Evolutionary conservation across 73 alveolate species (phyloP).

Genomic region (Paramecium pentaurelia): DNA sequence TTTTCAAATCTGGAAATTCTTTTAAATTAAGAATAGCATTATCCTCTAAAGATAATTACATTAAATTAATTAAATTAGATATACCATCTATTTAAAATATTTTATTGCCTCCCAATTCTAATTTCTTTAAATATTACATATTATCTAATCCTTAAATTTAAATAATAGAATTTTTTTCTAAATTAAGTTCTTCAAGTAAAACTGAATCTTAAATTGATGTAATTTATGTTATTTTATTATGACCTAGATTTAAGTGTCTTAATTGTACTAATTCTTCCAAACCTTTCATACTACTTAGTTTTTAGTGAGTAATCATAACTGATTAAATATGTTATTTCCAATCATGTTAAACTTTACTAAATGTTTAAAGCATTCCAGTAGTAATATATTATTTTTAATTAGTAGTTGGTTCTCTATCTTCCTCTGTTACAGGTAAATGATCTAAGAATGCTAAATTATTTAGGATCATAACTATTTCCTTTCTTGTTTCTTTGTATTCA

Average conservation of each 20-base stretch:
- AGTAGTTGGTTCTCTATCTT: conserved; percentile 60
- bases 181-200: conserved; percentile 86
- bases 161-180: conserved; percentile 85
- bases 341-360: conserved; percentile 50
- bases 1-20: conserved; percentile 80
- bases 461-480: conserved; percentile 52
- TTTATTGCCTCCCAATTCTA: conserved; percentile 85
- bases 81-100: conserved; percentile 65
- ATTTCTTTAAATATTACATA: conserved; percentile 70
- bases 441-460: conserved; percentile 63
- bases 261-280: conserved; percentile 65
- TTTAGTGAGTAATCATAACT: conserved; percentile 67
- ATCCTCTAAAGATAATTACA: conserved; percentile 89
- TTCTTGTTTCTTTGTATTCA: conserved; percentile 65
- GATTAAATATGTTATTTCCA: conserved; percentile 71
- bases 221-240: conserved; percentile 81
- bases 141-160: conserved; percentile 79
- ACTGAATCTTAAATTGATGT: conserved; percentile 81
- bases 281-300: conserved; percentile 63
- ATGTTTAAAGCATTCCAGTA: conserved; percentile 1
- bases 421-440: conserved; percentile 54
- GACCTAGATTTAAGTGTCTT: conserved; percentile 77
- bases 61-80: conserved; percentile 62
- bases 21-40: conserved; percentile 81
- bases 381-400: conserved; percentile 19